phyloP scores from a whole-genome alignment of 108 stramenopile genomes.

The Cyclotella cryptica region DNA sequence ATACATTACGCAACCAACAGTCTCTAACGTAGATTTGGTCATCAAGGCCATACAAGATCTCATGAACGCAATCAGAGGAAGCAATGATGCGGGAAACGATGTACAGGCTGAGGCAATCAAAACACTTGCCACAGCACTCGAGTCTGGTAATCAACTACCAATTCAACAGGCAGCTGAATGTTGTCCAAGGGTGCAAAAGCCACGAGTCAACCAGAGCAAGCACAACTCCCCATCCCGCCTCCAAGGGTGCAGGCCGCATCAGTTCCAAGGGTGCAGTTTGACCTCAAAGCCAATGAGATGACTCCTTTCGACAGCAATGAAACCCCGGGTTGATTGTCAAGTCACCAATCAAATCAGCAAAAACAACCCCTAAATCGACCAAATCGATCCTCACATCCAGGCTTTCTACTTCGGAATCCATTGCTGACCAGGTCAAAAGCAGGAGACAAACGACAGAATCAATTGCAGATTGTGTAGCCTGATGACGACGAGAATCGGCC shows the following conservation, averaged over 20 bases:
- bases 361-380: neutral
- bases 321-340: constrained; percentile 10
- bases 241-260: neutral
- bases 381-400: neutral
- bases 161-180: neutral
- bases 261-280: neutral
- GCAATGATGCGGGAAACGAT: neutral
- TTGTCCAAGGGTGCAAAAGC: neutral
- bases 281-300: neutral
- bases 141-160: neutral
- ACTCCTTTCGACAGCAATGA: too few relatives aligned
- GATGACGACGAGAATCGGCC: neutral
- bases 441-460: neutral
- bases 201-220: neutral
- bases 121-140: neutral
- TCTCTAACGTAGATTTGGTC: constrained; percentile 7
- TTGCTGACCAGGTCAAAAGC: neutral
- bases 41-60: constrained; percentile 2
- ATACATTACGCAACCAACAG: constrained; percentile 22
- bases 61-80: neutral
- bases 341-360: neutral
- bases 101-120: neutral
- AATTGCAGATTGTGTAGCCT: neutral
- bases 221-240: neutral
- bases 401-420: neutral